Base-by-base conservation (phyloP, 768 basidiomycete species). In the Pholiota microspora region DNA sequence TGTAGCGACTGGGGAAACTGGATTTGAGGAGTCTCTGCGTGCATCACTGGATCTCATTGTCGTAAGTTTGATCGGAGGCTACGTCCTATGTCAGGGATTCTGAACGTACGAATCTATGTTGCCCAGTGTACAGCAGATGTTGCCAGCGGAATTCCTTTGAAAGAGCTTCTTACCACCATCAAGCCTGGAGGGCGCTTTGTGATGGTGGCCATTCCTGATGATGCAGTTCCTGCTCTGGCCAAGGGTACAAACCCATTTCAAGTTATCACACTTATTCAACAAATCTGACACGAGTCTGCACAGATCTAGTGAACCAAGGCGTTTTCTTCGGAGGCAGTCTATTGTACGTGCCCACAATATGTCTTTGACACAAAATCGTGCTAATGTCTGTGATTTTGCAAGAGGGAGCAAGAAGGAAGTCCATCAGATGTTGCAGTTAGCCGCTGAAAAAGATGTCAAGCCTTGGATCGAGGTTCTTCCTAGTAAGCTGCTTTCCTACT, bases 351-450 rank as follows among this genome's bases (percentile, higher is more conserved):
- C 21, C 4, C 23, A 35, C 16, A 12, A 53, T 18, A 7, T 23
- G 35, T 16, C 7, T 53, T 10, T 23, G 25, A 2, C 5, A n/a
- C 2, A 16, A 55, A 1, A 59, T 57, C n/a, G n/a, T 27, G 18
- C 58, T 12, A 4, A 65, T 10, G 54, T 69, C 24, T 68, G 66
- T 24, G 66, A 65, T 35, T n/a, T 71, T 73, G 25, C 61, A 42
- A 78, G 85, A 44, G 86, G 84, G 34, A 79, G 72, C 66, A 84
- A 82, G 70, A 71, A 76, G 51, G 84, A 86, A 61, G 77, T 73
- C n/a, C 51, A 74, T 15, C 75, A 77, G 53, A 88, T 86, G 85
- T 73, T 86, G 32, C 66, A 81, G 48, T 74, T 88, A 27, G 82
- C 82, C 1, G 77, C 75, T 5, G 71, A 80, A 57, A 80, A 85